Conservation (phyloP, 1,139 yeast species). For the Suhomyces panamericanus region DNA sequence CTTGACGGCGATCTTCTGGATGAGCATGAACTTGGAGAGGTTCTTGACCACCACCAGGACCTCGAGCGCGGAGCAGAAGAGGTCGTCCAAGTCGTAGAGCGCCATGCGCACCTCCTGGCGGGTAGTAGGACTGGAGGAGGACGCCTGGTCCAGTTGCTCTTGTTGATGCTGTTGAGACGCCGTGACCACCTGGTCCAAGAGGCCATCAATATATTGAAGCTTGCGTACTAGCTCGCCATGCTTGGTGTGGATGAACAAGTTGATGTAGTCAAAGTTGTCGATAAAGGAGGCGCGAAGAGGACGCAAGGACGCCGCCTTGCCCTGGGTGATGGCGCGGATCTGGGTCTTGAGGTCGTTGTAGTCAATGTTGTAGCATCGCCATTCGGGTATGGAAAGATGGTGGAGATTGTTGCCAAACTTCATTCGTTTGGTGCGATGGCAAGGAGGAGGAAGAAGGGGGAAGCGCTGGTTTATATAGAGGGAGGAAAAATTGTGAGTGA, state of each 20-base stretch:
- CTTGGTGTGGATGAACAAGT: slow-evolving; percentile 65
- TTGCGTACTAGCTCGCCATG: slow-evolving; percentile 55
- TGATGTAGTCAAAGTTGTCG: slow-evolving; percentile 53
- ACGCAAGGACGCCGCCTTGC: slow-evolving; percentile 18
- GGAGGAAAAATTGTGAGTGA: neutral
- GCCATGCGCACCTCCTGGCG: slow-evolving; percentile 8
- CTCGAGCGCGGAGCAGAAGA: slow-evolving; percentile 41
- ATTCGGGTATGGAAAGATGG: slow-evolving; percentile 79
- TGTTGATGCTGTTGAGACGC: neutral
- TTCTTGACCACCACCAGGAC: slow-evolving; percentile 65
- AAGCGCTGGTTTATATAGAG: slow-evolving; percentile 1
- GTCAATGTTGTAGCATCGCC: slow-evolving; percentile 82
- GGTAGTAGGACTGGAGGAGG: slow-evolving; percentile 3
- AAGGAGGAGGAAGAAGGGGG: neutral
- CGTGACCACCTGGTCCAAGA: slow-evolving; percentile 2
- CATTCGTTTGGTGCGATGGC: slow-evolving; percentile 45
- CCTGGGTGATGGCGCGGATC: slow-evolving; percentile 51
- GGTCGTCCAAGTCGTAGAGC: slow-evolving; percentile 20
- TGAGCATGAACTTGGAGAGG: slow-evolving; percentile 68
- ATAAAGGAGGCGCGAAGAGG: slow-evolving; percentile 35
- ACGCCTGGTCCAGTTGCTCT: slow-evolving; percentile 25
- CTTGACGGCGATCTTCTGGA: slow-evolving; percentile 79
- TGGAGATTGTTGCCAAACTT: slow-evolving; percentile 80
- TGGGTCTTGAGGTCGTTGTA: slow-evolving; percentile 71
- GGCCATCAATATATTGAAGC: slow-evolving; percentile 23